Evolutionary conservation across 2,329 filamentous ascomycete species (phyloP).

Genomic region (Teratosphaeria gauchensis): DNA sequence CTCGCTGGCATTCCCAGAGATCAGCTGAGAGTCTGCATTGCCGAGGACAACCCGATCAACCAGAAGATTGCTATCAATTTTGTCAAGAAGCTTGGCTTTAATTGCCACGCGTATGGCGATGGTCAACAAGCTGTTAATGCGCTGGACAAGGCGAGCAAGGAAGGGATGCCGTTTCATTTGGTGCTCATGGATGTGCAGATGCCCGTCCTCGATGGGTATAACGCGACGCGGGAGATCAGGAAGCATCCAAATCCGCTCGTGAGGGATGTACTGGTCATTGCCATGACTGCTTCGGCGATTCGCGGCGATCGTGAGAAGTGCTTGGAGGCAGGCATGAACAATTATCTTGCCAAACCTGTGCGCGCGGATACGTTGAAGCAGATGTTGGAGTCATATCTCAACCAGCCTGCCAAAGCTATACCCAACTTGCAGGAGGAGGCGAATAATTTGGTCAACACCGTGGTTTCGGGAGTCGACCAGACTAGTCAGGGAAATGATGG

Average conservation of each 20-base stretch:
- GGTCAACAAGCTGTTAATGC: constrained; percentile 81
- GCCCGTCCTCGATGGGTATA: constrained; percentile 86
- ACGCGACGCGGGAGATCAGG: constrained; percentile 75
- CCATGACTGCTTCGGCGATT: constrained; percentile 93
- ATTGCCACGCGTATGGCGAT: constrained; percentile 82
- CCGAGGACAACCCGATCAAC: constrained; percentile 92
- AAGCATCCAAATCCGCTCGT: constrained; percentile 67
- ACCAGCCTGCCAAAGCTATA: constrained; percentile 35
- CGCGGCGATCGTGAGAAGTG: constrained; percentile 93
- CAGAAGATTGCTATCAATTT: constrained; percentile 91
- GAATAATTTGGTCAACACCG: constrained; percentile 32
- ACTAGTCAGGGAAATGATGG: not conserved
- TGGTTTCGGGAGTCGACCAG: constrained; percentile 14
- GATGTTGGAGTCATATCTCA: constrained; percentile 63
- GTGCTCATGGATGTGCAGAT: constrained; percentile 96
- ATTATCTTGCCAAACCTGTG: constrained; percentile 94
- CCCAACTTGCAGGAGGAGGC: constrained; percentile 39
- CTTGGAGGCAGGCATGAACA: constrained; percentile 93
- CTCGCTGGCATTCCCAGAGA: constrained; percentile 65
- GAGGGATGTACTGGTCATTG: constrained; percentile 79
- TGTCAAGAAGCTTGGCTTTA: constrained; percentile 74
- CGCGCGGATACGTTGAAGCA: constrained; percentile 74
- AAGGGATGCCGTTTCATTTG: constrained; percentile 73
- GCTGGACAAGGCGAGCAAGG: constrained; percentile 59
- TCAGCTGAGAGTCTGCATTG: constrained; percentile 79